Conservation (phyloP, 2,329 filamentous ascomycete species). For the Ustilaginoidea virens region DNA sequence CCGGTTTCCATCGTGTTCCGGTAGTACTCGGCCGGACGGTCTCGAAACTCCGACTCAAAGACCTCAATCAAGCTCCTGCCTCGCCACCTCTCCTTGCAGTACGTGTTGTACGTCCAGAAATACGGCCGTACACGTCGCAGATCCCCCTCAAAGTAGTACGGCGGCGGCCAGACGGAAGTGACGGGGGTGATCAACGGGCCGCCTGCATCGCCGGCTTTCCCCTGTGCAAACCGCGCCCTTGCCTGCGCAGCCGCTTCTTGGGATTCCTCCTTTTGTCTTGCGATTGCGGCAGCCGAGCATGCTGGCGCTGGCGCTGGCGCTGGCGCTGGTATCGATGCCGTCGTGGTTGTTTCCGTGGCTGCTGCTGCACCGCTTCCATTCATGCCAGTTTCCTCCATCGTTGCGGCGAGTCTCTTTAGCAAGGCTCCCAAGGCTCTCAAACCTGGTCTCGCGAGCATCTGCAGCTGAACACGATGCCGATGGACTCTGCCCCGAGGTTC, state of each 20-base stretch:
- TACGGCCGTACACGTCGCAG: constrained; percentile 76
- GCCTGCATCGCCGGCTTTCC: neutral
- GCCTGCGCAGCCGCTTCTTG: neutral
- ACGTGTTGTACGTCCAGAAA: constrained; percentile 88
- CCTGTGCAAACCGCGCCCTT: neutral
- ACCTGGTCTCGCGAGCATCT: constrained; percentile 7
- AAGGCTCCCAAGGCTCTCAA: constrained; percentile 6
- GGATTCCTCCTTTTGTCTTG: constrained; percentile 1
- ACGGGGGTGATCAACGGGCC: constrained; percentile 1
- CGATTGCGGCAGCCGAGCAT: constrained; percentile 2
- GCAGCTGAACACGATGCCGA: neutral
- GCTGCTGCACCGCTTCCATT: constrained; percentile 3
- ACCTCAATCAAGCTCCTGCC: constrained; percentile 70
- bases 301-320: constrained; percentile 1
- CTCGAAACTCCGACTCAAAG: constrained; percentile 82
- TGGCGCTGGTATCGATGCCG: constrained; percentile 2
- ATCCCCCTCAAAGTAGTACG: constrained; percentile 73
- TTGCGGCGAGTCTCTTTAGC: constrained; percentile 4
- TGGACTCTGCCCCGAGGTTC: too few relatives aligned
- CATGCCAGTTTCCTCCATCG: constrained; percentile 7
- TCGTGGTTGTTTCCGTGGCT: constrained; percentile 4
- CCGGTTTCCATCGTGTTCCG: constrained; percentile 68
- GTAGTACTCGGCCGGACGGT: constrained; percentile 78
- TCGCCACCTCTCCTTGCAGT: constrained; percentile 87
- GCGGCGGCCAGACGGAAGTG: constrained; percentile 31